A percentile compares a stretch with the other conserved stretches of the same genome.
These are phyloP conservation scores for Selaginella tamariscina DNA, from an alignment of 75 land plant species.

Conservation along the genomic window DNA sequence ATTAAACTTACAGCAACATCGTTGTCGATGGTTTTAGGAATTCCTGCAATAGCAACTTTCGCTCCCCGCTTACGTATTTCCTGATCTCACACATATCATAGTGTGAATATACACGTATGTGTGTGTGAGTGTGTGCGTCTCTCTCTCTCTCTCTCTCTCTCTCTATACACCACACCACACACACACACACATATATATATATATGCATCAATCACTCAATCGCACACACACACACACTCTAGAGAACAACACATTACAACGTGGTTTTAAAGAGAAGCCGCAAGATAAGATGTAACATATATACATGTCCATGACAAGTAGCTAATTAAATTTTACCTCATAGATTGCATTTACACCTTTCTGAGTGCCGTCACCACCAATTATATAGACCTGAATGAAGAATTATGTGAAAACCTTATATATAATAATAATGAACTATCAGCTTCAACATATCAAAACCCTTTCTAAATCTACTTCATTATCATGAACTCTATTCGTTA, in stretches of 20 bases:
- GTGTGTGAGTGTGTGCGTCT: too few relatives aligned
- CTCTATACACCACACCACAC: too few relatives aligned
- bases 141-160: too few relatives aligned
- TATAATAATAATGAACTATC: neutral
- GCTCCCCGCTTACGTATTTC: conserved; percentile 52
- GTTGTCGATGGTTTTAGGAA: conserved; percentile 76
- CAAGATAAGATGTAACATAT: neutral
- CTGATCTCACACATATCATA: conserved; percentile 26
- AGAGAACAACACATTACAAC: neutral
- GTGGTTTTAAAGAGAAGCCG: too few relatives aligned
- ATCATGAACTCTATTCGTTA: too few relatives aligned
- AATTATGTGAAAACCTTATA: neutral
- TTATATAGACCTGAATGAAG: conserved; percentile 59
- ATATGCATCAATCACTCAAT: too few relatives aligned
- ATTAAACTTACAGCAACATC: conserved; percentile 49
- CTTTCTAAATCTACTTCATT: neutral
- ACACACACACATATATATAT: too few relatives aligned
- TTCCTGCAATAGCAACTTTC: conserved; percentile 63
- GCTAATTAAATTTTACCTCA: conserved; percentile 36
- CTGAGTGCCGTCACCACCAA: conserved; percentile 96
- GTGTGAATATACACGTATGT: neutral
- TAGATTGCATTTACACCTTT: conserved; percentile 73
- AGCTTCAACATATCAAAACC: neutral
- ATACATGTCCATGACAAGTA: neutral
- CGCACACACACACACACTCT: neutral